A percentile compares a stretch with the other conserved stretches of the same genome.
Conservation (phyloP, 495 filamentous ascomycete genomes). For the Lophiotrema nucula region DNA sequence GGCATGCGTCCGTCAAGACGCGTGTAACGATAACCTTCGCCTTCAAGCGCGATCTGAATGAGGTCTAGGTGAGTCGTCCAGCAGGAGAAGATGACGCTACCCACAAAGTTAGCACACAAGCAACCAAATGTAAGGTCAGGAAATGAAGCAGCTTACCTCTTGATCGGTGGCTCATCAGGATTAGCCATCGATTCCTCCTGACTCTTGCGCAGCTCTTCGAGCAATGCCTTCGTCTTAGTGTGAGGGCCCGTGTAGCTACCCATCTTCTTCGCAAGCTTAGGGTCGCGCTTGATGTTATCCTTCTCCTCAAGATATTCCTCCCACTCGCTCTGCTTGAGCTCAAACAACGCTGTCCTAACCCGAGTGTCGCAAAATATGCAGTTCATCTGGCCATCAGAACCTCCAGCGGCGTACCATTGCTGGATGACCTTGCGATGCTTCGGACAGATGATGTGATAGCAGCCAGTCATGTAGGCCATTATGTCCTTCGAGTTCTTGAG, state of each 20-base stretch:
- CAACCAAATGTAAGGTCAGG: neutral
- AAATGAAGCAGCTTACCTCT: constrained; percentile 52
- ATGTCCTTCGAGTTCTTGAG: constrained; percentile 51
- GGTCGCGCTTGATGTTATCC: constrained; percentile 47
- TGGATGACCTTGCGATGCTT: constrained; percentile 62
- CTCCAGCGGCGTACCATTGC: constrained; percentile 28
- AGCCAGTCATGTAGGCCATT: constrained; percentile 75
- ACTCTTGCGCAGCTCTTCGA: constrained; percentile 62
- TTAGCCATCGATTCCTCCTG: constrained; percentile 58
- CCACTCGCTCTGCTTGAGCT: constrained; percentile 64
- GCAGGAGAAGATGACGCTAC: constrained; percentile 83
- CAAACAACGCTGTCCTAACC: constrained; percentile 58
- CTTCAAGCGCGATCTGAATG: constrained; percentile 78
- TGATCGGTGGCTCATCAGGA: constrained; percentile 65
- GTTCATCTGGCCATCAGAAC: constrained; percentile 43
- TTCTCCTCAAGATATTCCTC: constrained; percentile 57
- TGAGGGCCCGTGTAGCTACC: constrained; percentile 79
- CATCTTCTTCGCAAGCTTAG: constrained; percentile 58
- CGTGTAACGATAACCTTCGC: constrained; percentile 63
- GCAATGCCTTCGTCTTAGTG: constrained; percentile 80
- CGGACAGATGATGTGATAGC: constrained; percentile 78
- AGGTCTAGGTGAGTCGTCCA: constrained; percentile 96
- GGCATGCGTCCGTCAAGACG: constrained; percentile 88
- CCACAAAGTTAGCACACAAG: neutral
- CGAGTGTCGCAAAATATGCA: constrained; percentile 67